Percentiles rank a stretch among this genome's conserved stretches.
Conservation (phyloP, 805 yeast genomes). For the Kazachstania taianensis region DNA sequence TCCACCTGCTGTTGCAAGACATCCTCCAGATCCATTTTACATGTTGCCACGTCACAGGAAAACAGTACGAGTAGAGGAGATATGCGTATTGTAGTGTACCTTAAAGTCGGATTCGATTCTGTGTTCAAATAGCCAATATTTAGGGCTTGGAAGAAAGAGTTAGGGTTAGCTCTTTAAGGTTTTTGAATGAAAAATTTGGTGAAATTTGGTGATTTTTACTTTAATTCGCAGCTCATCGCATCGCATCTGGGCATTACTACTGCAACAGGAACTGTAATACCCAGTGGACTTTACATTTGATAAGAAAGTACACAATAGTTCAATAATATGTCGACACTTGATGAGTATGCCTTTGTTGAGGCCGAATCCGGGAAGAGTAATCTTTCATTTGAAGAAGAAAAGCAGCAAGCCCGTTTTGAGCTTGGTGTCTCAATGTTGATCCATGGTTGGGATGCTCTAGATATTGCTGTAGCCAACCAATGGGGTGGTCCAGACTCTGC, state of each 20-base stretch:
- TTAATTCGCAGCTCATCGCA: conserved; percentile 3
- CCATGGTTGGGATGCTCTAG: conserved; percentile 82
- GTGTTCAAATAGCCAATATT: too few relatives aligned
- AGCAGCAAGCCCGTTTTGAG: conserved; percentile 78
- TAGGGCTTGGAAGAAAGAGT: too few relatives aligned
- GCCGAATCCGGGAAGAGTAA: conserved; percentile 34
- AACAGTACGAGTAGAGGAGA: too few relatives aligned
- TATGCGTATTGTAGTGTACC: too few relatives aligned
- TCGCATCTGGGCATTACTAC: background rate
- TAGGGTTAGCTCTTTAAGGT: too few relatives aligned
- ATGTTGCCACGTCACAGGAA: background rate
- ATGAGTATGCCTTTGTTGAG: conserved; percentile 44
- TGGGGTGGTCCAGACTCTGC: conserved; percentile 95
- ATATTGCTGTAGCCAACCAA: conserved; percentile 76
- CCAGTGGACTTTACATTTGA: too few relatives aligned
- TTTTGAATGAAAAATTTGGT: too few relatives aligned
- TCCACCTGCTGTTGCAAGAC: conserved; percentile 17
- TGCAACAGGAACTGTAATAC: background rate
- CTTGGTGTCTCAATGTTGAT: conserved; percentile 86
- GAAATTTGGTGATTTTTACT: too few relatives aligned
- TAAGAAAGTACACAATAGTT: too few relatives aligned
- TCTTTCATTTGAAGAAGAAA: conserved; percentile 42
- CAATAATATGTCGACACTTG: conserved; percentile 18
- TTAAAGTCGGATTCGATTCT: too few relatives aligned
- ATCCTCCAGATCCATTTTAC: conserved; percentile 15